A percentile compares a stretch with the other conserved stretches of the same genome.
Conservation (phyloP, 2,329 filamentous ascomycete genomes). For the Trichoderma simmonsii region DNA sequence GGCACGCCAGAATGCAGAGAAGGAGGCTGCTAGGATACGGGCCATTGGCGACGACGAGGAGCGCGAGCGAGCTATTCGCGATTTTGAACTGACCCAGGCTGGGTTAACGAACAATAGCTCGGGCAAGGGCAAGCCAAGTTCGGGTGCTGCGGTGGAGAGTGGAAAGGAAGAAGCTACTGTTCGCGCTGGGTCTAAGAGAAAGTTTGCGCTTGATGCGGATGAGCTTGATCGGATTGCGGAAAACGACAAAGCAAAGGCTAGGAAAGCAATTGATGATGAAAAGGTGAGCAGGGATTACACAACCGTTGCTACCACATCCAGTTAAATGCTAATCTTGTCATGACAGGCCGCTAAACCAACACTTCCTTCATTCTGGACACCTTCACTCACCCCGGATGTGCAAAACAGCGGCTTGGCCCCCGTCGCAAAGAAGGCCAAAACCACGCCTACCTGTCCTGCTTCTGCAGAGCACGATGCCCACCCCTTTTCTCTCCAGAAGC, state of each 20-base stretch:
- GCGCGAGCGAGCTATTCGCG: slow-evolving; percentile 64
- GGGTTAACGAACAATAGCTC: slow-evolving; percentile 49
- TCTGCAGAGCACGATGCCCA: slow-evolving; percentile 66
- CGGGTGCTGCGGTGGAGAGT: neutral
- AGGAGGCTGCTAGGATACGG: slow-evolving; percentile 60
- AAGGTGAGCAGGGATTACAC: slow-evolving; percentile 47
- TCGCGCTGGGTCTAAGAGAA: slow-evolving; percentile 56
- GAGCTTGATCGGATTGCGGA: slow-evolving; percentile 68
- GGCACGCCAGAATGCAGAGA: slow-evolving; percentile 56
- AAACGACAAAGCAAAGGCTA: slow-evolving; percentile 67
- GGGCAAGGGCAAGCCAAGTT: slow-evolving; percentile 42
- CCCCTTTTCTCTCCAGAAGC: slow-evolving; percentile 70
- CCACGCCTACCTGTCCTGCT: slow-evolving; percentile 71
- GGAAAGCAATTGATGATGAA: slow-evolving; percentile 68
- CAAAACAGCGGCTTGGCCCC: slow-evolving; percentile 49
- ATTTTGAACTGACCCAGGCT: slow-evolving; percentile 83
- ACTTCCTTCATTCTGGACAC: slow-evolving; percentile 90
- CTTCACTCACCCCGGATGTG: slow-evolving; percentile 67
- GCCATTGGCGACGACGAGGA: slow-evolving; percentile 66
- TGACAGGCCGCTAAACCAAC: slow-evolving; percentile 58
- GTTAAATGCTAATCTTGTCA: neutral
- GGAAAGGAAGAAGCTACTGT: neutral
- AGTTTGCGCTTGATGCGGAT: slow-evolving; percentile 70
- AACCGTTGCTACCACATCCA: slow-evolving; percentile 19
- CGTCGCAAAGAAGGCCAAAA: slow-evolving; percentile 60